These are phyloP conservation scores for Aspergillus diversus DNA, from an alignment of 495 filamentous ascomycete species.

Conservation along the genomic window DNA sequence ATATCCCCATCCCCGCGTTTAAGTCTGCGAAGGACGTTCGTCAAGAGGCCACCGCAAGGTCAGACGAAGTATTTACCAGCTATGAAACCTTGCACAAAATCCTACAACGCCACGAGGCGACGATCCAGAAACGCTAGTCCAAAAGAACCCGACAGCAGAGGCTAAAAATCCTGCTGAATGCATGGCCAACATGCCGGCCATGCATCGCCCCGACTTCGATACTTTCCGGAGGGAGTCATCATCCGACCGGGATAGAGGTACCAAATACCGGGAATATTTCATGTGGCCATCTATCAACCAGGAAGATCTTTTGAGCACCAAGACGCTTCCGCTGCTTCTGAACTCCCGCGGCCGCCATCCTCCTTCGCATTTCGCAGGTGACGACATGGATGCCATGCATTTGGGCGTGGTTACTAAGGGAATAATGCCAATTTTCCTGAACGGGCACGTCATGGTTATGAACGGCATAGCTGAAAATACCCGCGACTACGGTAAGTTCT, in stretches of 20 bases:
- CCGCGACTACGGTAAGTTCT: constrained; percentile 48
- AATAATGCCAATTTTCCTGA: constrained; percentile 40
- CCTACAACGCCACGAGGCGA: constrained; percentile 43
- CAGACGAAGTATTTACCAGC: constrained; percentile 2
- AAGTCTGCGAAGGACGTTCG: constrained; percentile 5
- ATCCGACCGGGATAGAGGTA: neutral
- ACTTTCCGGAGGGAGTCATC: constrained; percentile 36
- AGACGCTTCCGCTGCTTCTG: constrained; percentile 36
- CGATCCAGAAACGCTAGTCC: constrained; percentile 51
- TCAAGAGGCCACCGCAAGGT: constrained; percentile 1
- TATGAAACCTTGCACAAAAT: constrained; percentile 10
- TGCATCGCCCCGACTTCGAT: constrained; percentile 56
- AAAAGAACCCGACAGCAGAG: constrained; percentile 50
- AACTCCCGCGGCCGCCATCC: constrained; percentile 49
- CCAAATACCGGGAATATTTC: constrained; percentile 35
- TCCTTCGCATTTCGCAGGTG: constrained; percentile 44
- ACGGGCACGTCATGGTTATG: constrained; percentile 47
- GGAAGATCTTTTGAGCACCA: constrained; percentile 50
- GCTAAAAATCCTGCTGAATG: constrained; percentile 40
- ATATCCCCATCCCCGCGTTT: constrained; percentile 8
- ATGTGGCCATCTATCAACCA: constrained; percentile 62
- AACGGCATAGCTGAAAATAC: constrained; percentile 29
- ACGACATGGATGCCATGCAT: constrained; percentile 29
- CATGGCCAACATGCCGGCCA: constrained; percentile 51
- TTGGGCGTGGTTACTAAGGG: constrained; percentile 15